Evolutionary conservation across 2,329 filamentous ascomycete species (phyloP).

Genomic region (Botryotinia globosa): DNA sequence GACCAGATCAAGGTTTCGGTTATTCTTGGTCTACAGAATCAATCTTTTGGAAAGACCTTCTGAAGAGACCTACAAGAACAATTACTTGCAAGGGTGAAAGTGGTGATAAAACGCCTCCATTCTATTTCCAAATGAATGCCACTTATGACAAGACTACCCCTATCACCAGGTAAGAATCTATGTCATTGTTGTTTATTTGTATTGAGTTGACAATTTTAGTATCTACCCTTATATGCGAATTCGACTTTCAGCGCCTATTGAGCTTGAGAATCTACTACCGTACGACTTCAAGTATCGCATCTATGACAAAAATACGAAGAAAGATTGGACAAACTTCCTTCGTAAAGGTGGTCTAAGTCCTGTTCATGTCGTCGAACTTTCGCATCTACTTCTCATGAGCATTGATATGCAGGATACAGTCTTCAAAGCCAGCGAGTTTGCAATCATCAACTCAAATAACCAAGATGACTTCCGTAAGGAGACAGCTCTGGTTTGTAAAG

Average conservation of each 20-base stretch:
- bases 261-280: conserved; percentile 89
- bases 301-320: conserved; percentile 97
- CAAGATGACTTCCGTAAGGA: conserved; percentile 88
- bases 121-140: conserved; percentile 95
- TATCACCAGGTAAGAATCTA: conserved; percentile 59
- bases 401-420: conserved; percentile 95
- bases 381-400: conserved; percentile 86
- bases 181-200: background rate
- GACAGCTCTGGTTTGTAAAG: conserved; percentile 74
- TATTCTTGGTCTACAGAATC: conserved; percentile 92
- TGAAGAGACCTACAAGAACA: conserved; percentile 80
- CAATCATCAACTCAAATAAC: conserved; percentile 89
- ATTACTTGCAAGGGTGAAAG: conserved; percentile 85
- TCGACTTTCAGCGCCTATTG: conserved; percentile 86
- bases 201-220: conserved; percentile 45
- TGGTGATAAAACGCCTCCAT: conserved; percentile 72
- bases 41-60: conserved; percentile 87
- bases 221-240: conserved; percentile 94
- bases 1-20: conserved; percentile 93
- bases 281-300: conserved; percentile 99
- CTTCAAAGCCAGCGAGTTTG: conserved; percentile 93
- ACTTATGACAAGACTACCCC: conserved; percentile 81
- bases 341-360: conserved; percentile 95
- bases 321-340: conserved; percentile 98
- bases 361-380: conserved; percentile 94